phyloP scores from a whole-genome alignment of 257 asterid species.

The Parsonsia alboflavescens region DNA sequence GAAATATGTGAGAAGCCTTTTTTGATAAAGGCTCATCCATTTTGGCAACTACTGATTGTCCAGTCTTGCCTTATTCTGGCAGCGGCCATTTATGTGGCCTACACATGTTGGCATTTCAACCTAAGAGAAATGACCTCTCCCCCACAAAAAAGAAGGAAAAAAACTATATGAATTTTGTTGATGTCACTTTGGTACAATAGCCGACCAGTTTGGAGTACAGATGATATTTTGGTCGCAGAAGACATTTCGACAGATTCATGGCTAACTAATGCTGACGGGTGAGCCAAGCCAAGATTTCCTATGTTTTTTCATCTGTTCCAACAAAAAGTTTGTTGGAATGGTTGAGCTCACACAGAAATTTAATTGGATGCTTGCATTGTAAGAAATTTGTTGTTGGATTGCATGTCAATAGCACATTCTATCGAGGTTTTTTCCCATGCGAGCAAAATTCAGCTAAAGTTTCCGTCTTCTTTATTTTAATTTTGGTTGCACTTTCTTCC shows the following conservation, averaged over 20 bases:
- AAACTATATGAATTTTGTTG: background rate
- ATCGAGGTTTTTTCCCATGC: background rate
- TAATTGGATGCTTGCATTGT: background rate
- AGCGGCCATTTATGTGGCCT: background rate
- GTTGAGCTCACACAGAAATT: background rate
- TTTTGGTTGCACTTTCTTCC: background rate
- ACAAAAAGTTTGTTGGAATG: background rate
- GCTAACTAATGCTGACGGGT: background rate
- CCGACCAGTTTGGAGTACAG: background rate
- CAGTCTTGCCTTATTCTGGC: background rate
- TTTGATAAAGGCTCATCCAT: background rate
- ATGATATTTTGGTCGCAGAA: background rate
- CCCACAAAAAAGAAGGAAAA: background rate
- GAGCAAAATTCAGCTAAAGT: background rate
- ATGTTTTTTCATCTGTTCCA: background rate
- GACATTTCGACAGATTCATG: constrained; percentile 6
- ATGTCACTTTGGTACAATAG: too few relatives aligned
- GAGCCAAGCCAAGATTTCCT: background rate
- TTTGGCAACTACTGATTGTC: background rate
- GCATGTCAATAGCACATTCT: background rate
- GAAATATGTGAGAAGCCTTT: background rate
- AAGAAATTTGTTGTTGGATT: background rate
- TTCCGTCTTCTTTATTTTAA: background rate
- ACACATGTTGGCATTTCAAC: background rate
- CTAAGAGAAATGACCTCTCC: background rate